Conservation (phyloP, 1,139 yeast genomes). For the Protomyces inouyei region DNA sequence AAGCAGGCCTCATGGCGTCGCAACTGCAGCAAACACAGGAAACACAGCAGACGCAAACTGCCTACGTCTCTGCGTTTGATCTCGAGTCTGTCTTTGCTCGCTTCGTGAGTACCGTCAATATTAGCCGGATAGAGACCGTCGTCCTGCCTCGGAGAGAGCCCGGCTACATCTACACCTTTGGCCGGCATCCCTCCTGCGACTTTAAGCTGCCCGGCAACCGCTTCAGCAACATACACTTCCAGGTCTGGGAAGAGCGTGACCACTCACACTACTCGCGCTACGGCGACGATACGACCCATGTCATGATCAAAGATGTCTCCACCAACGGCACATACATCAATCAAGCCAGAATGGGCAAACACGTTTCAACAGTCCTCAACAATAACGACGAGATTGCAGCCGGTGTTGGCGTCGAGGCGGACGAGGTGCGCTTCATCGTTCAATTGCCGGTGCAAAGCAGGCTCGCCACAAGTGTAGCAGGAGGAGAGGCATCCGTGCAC, state of each 20-base stretch:
- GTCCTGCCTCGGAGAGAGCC: constrained; percentile 7
- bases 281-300: constrained; percentile 5
- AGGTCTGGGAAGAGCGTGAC: constrained; percentile 15
- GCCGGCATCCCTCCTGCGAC: constrained; percentile 26
- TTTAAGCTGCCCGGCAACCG: constrained; percentile 12
- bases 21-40: constrained; percentile 2
- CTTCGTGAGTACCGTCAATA: constrained; percentile 10
- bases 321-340: constrained; percentile 92
- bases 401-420: constrained; percentile 79
- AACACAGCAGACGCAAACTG: constrained; percentile 8
- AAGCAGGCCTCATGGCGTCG: not conserved
- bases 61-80: constrained; percentile 14
- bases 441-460: constrained; percentile 24
- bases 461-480: constrained; percentile 7
- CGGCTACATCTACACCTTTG: constrained; percentile 18
- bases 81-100: constrained; percentile 13
- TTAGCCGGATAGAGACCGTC: constrained; percentile 10
- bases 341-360: constrained; percentile 64
- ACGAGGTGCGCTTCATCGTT: constrained; percentile 69
- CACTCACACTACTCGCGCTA: constrained; percentile 1
- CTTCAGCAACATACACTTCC: constrained; percentile 16
- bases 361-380: constrained; percentile 72
- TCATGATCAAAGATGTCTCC: constrained; percentile 35
- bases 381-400: constrained; percentile 92
- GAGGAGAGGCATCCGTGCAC: constrained; percentile 42